These are phyloP conservation scores for Cyclotella kingstonii DNA, from an alignment of 108 stramenopile species.

Conservation along the genomic window DNA sequence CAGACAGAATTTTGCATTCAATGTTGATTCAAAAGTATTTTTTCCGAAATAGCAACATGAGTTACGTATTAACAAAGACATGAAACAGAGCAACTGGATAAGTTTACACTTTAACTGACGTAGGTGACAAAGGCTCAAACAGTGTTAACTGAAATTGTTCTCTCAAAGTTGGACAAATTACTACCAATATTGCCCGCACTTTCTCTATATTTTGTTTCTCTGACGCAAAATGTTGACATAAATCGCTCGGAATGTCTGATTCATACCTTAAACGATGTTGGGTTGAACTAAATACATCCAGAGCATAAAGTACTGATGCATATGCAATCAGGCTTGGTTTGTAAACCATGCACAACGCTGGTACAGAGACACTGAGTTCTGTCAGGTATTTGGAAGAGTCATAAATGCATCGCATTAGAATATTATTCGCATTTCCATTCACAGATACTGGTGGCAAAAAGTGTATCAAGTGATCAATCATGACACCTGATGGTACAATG, in stretches of 20 bases:
- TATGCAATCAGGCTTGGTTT: conserved; percentile 71
- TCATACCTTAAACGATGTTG: conserved; percentile 12
- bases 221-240: conserved; percentile 7
- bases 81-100: too few relatives aligned
- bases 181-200: conserved; percentile 24
- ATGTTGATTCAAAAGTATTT: too few relatives aligned
- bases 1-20: too few relatives aligned
- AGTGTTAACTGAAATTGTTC: conserved; percentile 5
- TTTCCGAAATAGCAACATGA: too few relatives aligned
- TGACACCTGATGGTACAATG: conserved; percentile 27
- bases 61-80: too few relatives aligned
- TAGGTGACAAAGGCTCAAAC: conserved; percentile 22
- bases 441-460: conserved; percentile 2
- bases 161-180: conserved; percentile 31
- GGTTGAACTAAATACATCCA: conserved; percentile 48
- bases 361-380: conserved; percentile 73
- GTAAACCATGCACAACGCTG: conserved; percentile 42
- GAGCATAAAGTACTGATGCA: conserved; percentile 61
- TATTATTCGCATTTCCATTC: background rate
- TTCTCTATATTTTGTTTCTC: conserved; percentile 15
- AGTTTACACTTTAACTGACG: conserved; percentile 20
- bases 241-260: conserved; percentile 1
- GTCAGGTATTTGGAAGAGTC: conserved; percentile 61
- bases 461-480: conserved; percentile 27
- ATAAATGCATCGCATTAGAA: conserved; percentile 18